Conservation (phyloP, 768 basidiomycete species). For the Dioszegia crocea region DNA sequence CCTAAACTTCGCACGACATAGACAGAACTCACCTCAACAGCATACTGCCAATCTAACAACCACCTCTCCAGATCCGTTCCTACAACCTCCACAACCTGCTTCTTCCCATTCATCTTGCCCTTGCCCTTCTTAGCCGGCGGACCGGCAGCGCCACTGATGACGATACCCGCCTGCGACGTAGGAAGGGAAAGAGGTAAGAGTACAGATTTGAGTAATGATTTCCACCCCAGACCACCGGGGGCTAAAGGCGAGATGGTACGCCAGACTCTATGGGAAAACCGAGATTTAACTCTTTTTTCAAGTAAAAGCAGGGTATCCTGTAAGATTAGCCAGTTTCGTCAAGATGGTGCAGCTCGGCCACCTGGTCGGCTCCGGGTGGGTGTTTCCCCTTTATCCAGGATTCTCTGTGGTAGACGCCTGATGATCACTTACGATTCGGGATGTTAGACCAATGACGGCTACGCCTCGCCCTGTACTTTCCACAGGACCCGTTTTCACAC, state of each 20-base stretch:
- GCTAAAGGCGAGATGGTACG: constrained; percentile 64
- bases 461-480: constrained; percentile 60
- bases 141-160: too few species aligned
- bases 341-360: too few species aligned
- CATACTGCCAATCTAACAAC: constrained; percentile 59
- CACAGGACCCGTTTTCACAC: constrained; percentile 56
- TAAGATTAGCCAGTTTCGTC: background rate
- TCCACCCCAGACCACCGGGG: constrained; percentile 57
- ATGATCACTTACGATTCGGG: constrained; percentile 56
- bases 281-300: constrained; percentile 95
- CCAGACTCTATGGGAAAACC: constrained; percentile 88
- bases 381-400: too few species aligned
- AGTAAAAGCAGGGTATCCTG: constrained; percentile 77
- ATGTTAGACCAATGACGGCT: constrained; percentile 80
- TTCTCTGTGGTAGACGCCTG: too few species aligned
- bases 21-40: constrained; percentile 53
- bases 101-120: constrained; percentile 29
- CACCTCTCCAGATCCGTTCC: constrained; percentile 52
- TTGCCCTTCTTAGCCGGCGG: too few species aligned
- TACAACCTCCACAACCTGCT: constrained; percentile 30
- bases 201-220: constrained; percentile 53
- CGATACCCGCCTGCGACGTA: too few species aligned
- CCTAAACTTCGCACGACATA: too few species aligned
- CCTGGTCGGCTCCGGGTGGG: too few species aligned
- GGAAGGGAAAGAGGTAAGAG: constrained; percentile 42